Percentiles rank a stretch among this genome's conserved stretches.
phyloP scores from a whole-genome alignment of 176 grass and related monocot genomes.

The Lolium rigidum region DNA sequence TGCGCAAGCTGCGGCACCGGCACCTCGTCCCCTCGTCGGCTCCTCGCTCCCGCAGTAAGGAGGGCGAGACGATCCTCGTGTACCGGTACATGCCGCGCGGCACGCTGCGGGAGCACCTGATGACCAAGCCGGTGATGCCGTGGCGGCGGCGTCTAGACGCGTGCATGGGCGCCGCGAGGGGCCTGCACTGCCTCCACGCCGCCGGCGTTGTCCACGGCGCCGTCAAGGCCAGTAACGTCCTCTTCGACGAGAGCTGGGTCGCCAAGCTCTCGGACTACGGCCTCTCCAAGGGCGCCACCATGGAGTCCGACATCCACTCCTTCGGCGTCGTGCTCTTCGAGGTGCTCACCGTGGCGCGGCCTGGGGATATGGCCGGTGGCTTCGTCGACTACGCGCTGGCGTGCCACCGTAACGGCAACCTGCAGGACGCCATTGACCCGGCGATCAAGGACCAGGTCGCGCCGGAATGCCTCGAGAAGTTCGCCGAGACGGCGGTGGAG shows the following conservation, averaged over 20 bases:
- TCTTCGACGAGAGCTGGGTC: constrained; percentile 65
- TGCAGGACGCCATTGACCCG: constrained; percentile 43
- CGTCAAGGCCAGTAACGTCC: constrained; percentile 79
- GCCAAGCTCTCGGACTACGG: constrained; percentile 87
- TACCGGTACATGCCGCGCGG: constrained; percentile 82
- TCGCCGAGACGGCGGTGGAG: constrained; percentile 50
- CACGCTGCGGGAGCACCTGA: constrained; percentile 71
- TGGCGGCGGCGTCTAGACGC: constrained; percentile 78
- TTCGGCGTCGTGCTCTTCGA: constrained; percentile 83
- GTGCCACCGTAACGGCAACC: constrained; percentile 36
- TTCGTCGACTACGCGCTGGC: constrained; percentile 42
- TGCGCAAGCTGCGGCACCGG: constrained; percentile 72
- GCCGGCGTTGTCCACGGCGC: constrained; percentile 64
- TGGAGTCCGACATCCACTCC: constrained; percentile 73
- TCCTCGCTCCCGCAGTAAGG: constrained; percentile 47
- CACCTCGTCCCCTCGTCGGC: constrained; percentile 76
- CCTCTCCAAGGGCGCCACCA: constrained; percentile 58
- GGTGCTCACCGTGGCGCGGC: constrained; percentile 50
- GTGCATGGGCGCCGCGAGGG: constrained; percentile 78
- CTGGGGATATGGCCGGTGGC: constrained; percentile 36
- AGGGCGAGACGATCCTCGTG: constrained; percentile 72
- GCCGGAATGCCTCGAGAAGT: constrained; percentile 55
- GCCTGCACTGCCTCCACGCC: constrained; percentile 78
- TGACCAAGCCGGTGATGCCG: constrained; percentile 38
- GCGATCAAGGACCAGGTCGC: constrained; percentile 47